A percentile compares a stretch with the other conserved stretches of the same genome.
Conservation (phyloP, 768 basidiomycete species). For the Russula foetens region DNA sequence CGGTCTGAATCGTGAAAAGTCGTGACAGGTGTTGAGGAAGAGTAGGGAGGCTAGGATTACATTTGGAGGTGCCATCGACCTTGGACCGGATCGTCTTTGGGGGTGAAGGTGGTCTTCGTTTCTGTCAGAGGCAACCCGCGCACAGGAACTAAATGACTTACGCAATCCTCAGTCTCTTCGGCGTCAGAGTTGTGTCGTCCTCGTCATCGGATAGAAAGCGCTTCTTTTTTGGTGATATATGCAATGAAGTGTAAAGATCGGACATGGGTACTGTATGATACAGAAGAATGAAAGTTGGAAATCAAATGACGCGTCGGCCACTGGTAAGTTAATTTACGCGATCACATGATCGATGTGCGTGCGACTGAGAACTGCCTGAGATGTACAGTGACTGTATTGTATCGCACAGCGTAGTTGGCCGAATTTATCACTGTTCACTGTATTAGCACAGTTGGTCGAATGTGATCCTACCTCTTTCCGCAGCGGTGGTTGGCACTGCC, state of each 20-base stretch:
- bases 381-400: too few relatives aligned
- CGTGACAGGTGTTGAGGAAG: conserved; percentile 55
- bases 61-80: conserved; percentile 6
- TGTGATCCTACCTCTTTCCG: too few relatives aligned
- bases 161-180: conserved; percentile 59
- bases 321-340: conserved; percentile 12
- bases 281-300: not conserved
- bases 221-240: conserved; percentile 65
- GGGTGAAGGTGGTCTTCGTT: conserved; percentile 49
- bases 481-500: not conserved
- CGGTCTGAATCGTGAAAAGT: conserved; percentile 54
- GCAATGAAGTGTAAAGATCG: conserved; percentile 51
- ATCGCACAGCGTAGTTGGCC: too few relatives aligned
- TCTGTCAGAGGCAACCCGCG: not conserved
- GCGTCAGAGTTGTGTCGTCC: conserved; percentile 49
- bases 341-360: conserved; percentile 11
- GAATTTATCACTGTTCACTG: too few relatives aligned
- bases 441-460: too few relatives aligned
- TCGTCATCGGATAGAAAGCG: conserved; percentile 43
- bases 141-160: conserved; percentile 26
- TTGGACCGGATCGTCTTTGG: conserved; percentile 35
- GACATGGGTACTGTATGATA: conserved; percentile 34
- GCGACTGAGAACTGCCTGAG: too few relatives aligned
- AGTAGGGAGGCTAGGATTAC: conserved; percentile 21
- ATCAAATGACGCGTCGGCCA: not conserved